These are phyloP conservation scores for Peronospora farinosa DNA, from an alignment of 352 stramenopile species.

Conservation along the genomic window DNA sequence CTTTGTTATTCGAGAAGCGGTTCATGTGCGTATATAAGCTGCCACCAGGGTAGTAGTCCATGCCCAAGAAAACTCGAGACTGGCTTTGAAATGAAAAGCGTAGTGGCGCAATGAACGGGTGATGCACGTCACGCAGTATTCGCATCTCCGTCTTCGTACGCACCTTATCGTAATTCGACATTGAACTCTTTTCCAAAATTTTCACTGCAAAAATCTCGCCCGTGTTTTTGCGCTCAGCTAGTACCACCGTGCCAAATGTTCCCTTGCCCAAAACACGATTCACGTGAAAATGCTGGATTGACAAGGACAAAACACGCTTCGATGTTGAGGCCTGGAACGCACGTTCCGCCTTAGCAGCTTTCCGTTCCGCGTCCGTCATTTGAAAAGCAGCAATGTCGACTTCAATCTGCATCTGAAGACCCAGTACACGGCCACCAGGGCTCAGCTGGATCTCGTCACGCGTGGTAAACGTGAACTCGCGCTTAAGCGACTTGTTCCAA, in stretches of 20 bases:
- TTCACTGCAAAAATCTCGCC: slow-evolving; percentile 89
- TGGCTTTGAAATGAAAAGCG: slow-evolving; percentile 82
- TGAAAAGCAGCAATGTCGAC: slow-evolving; percentile 76
- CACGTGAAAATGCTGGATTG: slow-evolving; percentile 92
- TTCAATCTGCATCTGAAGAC: slow-evolving; percentile 83
- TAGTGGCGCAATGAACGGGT: slow-evolving; percentile 90
- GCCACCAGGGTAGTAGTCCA: slow-evolving; percentile 82
- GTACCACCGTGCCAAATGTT: slow-evolving; percentile 90
- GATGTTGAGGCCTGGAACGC: slow-evolving; percentile 64
- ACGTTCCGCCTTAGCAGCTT: slow-evolving; percentile 56
- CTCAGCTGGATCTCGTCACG: slow-evolving; percentile 76
- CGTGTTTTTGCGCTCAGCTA: slow-evolving; percentile 78
- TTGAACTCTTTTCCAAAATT: slow-evolving; percentile 88
- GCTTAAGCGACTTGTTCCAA: slow-evolving; percentile 74
- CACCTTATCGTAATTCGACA: slow-evolving; percentile 89
- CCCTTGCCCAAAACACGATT: slow-evolving; percentile 93
- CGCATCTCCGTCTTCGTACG: slow-evolving; percentile 90
- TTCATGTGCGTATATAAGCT: slow-evolving; percentile 90
- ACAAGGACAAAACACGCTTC: slow-evolving; percentile 79
- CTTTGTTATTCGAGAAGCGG: slow-evolving; percentile 87
- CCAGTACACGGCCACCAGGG: slow-evolving; percentile 65
- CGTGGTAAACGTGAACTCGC: slow-evolving; percentile 77
- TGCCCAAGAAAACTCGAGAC: slow-evolving; percentile 73
- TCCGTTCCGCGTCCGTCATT: slow-evolving; percentile 67
- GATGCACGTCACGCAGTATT: slow-evolving; percentile 86